Evolutionary conservation across 441 rosid species (phyloP), one percentile per base, ranked within the genome.

Genomic region (Pelargonium fulgidum): DNA sequence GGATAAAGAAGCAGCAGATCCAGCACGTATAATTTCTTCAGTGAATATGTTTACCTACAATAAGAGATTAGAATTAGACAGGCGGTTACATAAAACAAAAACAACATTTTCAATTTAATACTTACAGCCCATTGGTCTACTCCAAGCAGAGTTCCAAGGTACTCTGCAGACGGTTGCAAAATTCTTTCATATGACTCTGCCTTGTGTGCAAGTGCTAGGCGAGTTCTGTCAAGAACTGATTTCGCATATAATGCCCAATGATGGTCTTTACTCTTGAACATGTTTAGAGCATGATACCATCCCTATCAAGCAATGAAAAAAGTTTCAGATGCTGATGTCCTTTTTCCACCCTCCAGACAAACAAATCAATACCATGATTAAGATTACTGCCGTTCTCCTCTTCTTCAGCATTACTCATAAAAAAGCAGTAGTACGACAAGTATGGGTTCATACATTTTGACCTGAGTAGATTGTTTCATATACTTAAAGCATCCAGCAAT

Each of bases 1-100:
- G 58, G 99, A 95, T 70, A 95, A 75, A 62, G 92, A 80, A 70
- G 93, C 99, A 70, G 99, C 99, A 69, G 99, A 92, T 80, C 99
- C 99, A 77, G 94, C 94, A 77, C 99, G 97, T 67, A 92, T 79
- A 61, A 95, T 85, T 84, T 95, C 98, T 82, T 95, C 99, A 26
- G 98, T 92, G 83, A 95, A 95, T 78, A n/a, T n/a, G n/a, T n/a
- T n/a, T n/a, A n/a, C n/a, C n/a, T n/a, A n/a, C n/a, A n/a, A n/a
- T n/a, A n/a, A n/a, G n/a, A n/a, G n/a, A n/a, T n/a, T n/a, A n/a
- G n/a, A n/a, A n/a, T n/a, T n/a, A n/a, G n/a, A n/a, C n/a, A n/a
- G n/a, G n/a, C n/a, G n/a, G n/a, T n/a, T n/a, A n/a, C n/a, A n/a
- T n/a, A n/a, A n/a, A n/a, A n/a, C n/a, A n/a, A n/a, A n/a, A n/a